A percentile compares a stretch with the other conserved stretches of the same genome.
Conservation (phyloP, 805 yeast genomes). For the Schwanniomyces polymorphus region DNA sequence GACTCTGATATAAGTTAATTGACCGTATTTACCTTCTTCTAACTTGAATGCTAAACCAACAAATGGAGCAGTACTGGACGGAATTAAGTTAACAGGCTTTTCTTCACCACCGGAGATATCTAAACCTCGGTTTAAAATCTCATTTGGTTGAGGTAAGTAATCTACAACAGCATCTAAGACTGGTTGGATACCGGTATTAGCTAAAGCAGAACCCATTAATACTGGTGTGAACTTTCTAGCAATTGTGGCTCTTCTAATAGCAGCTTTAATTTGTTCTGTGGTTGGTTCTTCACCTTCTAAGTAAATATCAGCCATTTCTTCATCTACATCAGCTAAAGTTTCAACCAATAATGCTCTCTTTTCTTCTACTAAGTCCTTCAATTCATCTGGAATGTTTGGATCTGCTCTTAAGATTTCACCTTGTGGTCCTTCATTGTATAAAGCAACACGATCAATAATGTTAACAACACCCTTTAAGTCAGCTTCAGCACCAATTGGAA, state of each 20-base stretch:
- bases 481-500: conserved; percentile 93
- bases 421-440: conserved; percentile 85
- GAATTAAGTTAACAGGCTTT: conserved; percentile 66
- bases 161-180: conserved; percentile 96
- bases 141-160: conserved; percentile 93
- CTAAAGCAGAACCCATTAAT: conserved; percentile 98
- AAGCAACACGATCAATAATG: conserved; percentile 81
- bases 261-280: conserved; percentile 76
- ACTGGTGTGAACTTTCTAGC: conserved; percentile 98
- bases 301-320: conserved; percentile 90
- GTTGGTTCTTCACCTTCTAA: conserved; percentile 90
- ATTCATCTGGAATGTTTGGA: conserved; percentile 72
- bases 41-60: conserved; percentile 98
- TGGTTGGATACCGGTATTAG: conserved; percentile 93
- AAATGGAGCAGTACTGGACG: conserved; percentile 75
- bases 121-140: conserved; percentile 85
- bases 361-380: conserved; percentile 82
- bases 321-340: conserved; percentile 97
- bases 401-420: conserved; percentile 74
- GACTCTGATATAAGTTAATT: conserved; percentile 92
- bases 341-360: conserved; percentile 85
- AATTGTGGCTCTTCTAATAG: conserved; percentile 93
- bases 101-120: conserved; percentile 66
- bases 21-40: conserved; percentile 98
- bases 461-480: conserved; percentile 87